phyloP scores from a whole-genome alignment of 345 rosid species.

The Aquilaria malaccensis region DNA sequence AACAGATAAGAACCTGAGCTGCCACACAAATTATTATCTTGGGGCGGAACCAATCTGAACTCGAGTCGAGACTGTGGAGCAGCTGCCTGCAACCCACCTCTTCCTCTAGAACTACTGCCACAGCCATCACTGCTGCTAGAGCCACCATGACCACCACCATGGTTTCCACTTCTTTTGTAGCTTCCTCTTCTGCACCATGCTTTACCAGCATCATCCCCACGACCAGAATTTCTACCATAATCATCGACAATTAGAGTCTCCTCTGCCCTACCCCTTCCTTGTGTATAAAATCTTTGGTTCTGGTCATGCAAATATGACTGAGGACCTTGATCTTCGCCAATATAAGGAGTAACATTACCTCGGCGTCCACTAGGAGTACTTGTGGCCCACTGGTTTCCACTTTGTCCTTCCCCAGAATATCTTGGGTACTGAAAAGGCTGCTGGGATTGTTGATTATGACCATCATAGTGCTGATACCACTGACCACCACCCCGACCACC shows the following conservation, averaged over 20 bases:
- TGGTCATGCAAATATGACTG: too few species aligned
- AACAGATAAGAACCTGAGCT: not conserved
- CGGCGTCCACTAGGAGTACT: too few species aligned
- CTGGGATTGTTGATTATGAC: constrained; percentile 2
- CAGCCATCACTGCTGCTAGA: not conserved
- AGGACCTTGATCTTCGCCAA: too few species aligned
- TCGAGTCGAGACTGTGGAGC: constrained; percentile 3
- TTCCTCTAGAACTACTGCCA: not conserved
- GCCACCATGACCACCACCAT: not conserved
- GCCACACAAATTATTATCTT: not conserved
- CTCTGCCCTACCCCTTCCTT: too few species aligned
- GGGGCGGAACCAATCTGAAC: constrained; percentile 3
- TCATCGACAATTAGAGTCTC: too few species aligned
- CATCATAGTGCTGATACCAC: not conserved
- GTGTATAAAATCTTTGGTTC: too few species aligned
- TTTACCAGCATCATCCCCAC: not conserved
- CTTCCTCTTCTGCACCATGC: not conserved
- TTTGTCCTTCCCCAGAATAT: not conserved
- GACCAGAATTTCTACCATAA: not conserved
- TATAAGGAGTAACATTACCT: too few species aligned
- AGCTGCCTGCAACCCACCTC: not conserved
- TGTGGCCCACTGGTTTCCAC: not conserved
- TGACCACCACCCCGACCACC: constrained; percentile 14
- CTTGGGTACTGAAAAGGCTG: not conserved
- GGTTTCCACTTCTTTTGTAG: not conserved